Evolutionary conservation across 345 rosid species (phyloP).

Genomic region (Populus deltoides): DNA sequence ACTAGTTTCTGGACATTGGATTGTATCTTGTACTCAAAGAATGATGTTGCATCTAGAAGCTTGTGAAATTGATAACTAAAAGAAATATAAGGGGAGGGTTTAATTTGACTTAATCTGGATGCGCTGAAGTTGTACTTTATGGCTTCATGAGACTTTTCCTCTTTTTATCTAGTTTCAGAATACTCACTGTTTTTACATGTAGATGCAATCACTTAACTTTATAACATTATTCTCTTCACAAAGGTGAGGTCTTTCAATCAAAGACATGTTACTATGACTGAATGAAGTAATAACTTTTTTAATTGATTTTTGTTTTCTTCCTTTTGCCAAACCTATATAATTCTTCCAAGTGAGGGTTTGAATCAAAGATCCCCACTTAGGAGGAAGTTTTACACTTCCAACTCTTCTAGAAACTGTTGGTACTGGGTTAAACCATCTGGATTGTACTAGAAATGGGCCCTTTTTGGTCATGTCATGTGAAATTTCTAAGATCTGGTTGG

Average conservation of each 20-base stretch:
- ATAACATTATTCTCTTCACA: neutral
- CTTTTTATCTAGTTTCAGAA: too few species aligned
- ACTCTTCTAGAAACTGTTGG: neutral
- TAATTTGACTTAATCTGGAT: neutral
- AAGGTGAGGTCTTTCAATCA: neutral
- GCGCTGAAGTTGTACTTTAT: neutral
- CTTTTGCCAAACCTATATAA: neutral
- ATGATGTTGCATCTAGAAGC: neutral
- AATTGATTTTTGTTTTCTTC: neutral
- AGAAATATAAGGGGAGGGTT: neutral
- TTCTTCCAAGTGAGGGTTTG: neutral
- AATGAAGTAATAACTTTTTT: neutral
- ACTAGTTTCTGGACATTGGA: neutral
- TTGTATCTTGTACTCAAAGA: neutral
- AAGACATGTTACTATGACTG: neutral
- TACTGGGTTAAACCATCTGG: neutral
- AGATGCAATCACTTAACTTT: neutral
- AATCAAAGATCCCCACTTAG: too few species aligned
- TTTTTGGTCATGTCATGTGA: neutral
- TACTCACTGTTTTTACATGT: neutral
- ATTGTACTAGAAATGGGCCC: neutral
- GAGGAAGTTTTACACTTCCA: neutral
- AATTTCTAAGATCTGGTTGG: too few species aligned
- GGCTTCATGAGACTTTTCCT: too few species aligned
- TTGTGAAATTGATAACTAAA: too few species aligned